A percentile compares a stretch with the other conserved stretches of the same genome.
Evolutionary conservation across 75 land plant genomes (phyloP).

Genomic region (Sequoiadendron giganteum): DNA sequence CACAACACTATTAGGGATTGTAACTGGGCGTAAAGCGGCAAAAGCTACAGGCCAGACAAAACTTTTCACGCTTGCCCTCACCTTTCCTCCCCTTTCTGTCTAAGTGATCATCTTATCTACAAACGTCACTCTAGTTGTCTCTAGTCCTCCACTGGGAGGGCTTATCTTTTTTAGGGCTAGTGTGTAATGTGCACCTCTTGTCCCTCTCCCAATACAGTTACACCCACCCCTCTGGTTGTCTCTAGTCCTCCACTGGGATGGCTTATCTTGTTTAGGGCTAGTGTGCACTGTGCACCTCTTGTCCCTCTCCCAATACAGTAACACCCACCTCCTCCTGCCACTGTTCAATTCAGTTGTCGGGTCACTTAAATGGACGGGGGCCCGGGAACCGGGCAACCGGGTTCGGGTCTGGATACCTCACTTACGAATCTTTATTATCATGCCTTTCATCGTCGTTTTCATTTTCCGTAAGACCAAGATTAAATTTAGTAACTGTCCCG

Average conservation of each 20-base stretch:
- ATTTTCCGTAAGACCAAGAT: neutral
- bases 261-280: neutral
- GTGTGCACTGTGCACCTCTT: neutral
- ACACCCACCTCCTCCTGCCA: too few relatives aligned
- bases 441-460: neutral
- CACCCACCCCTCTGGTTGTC: too few relatives aligned
- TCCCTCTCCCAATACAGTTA: too few relatives aligned
- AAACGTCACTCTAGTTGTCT: too few relatives aligned
- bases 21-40: neutral
- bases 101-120: too few relatives aligned
- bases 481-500: neutral
- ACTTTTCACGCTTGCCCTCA: too few relatives aligned
- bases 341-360: neutral
- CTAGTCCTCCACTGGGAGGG: too few relatives aligned
- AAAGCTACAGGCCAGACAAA: neutral
- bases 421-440: slow-evolving; percentile 5
- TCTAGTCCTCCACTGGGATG: too few relatives aligned
- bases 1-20: neutral
- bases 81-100: too few relatives aligned
- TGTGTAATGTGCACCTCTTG: neutral
- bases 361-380: neutral
- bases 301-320: slow-evolving; percentile 6
- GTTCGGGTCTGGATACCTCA: neutral
- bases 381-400: neutral
- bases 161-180: neutral